Base-by-base conservation (phyloP, 2,329 filamentous ascomycete genomes). In the Fusarium sp. region DNA sequence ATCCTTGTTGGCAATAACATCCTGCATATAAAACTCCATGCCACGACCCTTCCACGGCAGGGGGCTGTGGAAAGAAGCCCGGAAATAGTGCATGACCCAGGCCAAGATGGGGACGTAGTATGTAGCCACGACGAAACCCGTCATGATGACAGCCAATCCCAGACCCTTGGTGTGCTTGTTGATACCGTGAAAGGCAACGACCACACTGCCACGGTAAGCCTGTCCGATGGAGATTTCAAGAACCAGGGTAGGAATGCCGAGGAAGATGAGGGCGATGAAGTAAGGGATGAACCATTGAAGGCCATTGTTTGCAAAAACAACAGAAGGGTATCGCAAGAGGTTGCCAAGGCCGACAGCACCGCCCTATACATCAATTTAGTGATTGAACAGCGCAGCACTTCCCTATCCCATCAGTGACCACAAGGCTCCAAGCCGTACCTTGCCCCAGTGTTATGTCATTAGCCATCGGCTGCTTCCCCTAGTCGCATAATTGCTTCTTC, bases 221-320 rank as follows among this genome's bases (percentile, higher is more conserved):
- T 89, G 93, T 57, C 93, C 93, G 42, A 93, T 93, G 35, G 91
- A 92, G 57, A 89, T 87, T 69, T 90, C 87, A n/a, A 89, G 83
- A 5, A 88, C 83, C 16, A 89, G 82, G 0, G 85, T 83, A 0
- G 88, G 88, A n/a, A 89, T 89, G 11, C 87, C 88, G 38, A 90
- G 57, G 8, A 74, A 58, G 16, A 74, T 70, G 11, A 74, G 42
- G 9, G 69, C 86, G 8, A 89, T 78, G 8, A 88, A 70, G 66
- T 89, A 89, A 0, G 87, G 88, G 20, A 89, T 85, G 74, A 89
- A 89, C 85, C 86, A 89, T 67, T 89, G 88, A 0, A 89, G 80
- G 11, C 88, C 88, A 56, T 87, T 84, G 73, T 89, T 89, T 76
- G 88, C 88, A 82, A 88, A 89, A 1, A 89, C 84, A 24, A 88